Conservation (phyloP, 192 early-diverging fungal genomes). For the Thamnidium elegans region DNA sequence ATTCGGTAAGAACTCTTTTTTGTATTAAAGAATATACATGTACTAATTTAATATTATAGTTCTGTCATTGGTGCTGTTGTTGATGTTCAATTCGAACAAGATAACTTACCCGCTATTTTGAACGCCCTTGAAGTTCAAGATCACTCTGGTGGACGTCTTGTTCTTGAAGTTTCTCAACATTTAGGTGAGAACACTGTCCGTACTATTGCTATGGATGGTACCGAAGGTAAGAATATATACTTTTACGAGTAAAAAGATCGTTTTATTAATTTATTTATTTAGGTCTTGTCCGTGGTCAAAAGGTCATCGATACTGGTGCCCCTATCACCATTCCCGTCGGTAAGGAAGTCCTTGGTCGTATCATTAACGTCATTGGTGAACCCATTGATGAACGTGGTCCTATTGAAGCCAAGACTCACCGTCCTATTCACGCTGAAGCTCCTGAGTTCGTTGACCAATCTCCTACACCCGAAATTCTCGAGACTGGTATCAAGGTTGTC, state of each 20-base stretch:
- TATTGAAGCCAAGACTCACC: constrained; percentile 85
- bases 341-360: constrained; percentile 94
- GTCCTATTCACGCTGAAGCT: constrained; percentile 90
- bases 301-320: constrained; percentile 88
- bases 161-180: constrained; percentile 96
- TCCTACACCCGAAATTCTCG: constrained; percentile 90
- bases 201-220: constrained; percentile 99
- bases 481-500: constrained; percentile 99
- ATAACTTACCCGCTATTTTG: constrained; percentile 88
- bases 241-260: too few species aligned
- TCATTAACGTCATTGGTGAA: constrained; percentile 99
- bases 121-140: constrained; percentile 95
- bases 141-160: constrained; percentile 77
- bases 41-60: constrained; percentile 63
- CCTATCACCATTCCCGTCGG: constrained; percentile 94
- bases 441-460: constrained; percentile 97
- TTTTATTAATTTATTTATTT: not conserved
- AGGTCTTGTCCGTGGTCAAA: constrained; percentile 93
- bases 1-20: constrained; percentile 23
- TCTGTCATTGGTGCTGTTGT: constrained; percentile 98
- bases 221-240: constrained; percentile 51
- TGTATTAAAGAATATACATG: too few species aligned
- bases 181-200: constrained; percentile 98
- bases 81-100: constrained; percentile 93
- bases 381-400: constrained; percentile 98